These are phyloP conservation scores for Mrakia frigida DNA, from an alignment of 768 basidiomycete genomes.

Conservation along the genomic window DNA sequence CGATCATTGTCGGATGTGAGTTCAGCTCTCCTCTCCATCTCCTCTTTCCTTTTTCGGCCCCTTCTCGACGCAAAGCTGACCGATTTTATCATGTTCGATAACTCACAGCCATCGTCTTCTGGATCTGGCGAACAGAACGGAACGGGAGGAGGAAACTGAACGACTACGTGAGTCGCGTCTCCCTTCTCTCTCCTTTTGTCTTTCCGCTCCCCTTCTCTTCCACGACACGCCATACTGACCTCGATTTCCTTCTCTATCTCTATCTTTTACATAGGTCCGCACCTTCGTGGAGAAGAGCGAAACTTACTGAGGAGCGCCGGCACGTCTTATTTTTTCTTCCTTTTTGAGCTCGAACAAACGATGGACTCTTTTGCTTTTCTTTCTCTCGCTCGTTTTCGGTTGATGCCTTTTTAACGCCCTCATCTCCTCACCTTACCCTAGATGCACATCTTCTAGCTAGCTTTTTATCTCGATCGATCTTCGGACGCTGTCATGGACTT, in stretches of 20 bases:
- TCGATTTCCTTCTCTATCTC: not conserved
- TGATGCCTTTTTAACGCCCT: no score
- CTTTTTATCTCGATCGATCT: no score
- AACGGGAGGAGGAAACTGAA: conserved; percentile 25
- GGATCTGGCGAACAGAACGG: conserved; percentile 32
- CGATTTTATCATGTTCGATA: no score
- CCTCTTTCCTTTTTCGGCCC: not conserved
- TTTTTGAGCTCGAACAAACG: no score
- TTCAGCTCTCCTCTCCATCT: not conserved
- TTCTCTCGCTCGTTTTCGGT: no score
- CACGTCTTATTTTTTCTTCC: no score
- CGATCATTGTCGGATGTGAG: conserved; percentile 22
- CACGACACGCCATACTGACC: not conserved
- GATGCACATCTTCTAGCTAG: no score
- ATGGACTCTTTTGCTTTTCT: no score
- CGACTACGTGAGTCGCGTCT: conserved; percentile 18
- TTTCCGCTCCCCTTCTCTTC: not conserved
- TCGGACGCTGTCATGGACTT: no score
- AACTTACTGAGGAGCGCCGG: not conserved
- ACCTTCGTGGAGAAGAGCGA: conserved; percentile 10
- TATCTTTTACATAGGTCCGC: not conserved
- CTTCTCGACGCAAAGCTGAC: no score
- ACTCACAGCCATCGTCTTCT: conserved; percentile 27
- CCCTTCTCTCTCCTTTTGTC: not conserved
- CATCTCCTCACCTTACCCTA: no score